Base-by-base conservation (phyloP, 2,329 filamentous ascomycete genomes). In the Xylariales sp. region DNA sequence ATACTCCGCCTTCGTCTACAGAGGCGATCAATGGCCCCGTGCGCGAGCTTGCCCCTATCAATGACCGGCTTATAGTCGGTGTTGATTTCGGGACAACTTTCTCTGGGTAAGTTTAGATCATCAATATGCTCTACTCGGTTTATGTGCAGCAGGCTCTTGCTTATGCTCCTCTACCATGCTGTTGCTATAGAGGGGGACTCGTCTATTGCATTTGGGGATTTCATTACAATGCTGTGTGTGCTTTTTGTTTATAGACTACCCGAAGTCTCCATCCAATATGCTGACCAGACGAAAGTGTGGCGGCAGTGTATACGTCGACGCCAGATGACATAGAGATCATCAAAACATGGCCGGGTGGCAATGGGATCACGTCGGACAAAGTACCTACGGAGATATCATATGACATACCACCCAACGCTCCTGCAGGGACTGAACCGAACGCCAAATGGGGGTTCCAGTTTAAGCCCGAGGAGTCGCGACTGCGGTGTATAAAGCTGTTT, bases 41-140 rank as follows among this genome's bases (percentile, higher is more conserved):
- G 20, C 69, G 77, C 45, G 78, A 80, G 50, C 71, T 74, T 19
- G 64, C 68, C 19, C 66, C 73, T 9, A 58, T 71, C 34, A 73
- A 66, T 49, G 84, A 88, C 56, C 73, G 82, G 41, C 64, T 88
- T 50, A 85, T 89, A 51, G 84, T 90, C 24, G 86, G 85, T 6
- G 79, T 90, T 6, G 86, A 90, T 59, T 90, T 90, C 65, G 86
- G 86, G 11, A 90, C 86, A n/a, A 90, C 86, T 2, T 90, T 87
- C 57, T 87, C 82, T 31, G 85, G 84, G 79, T 84, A 64, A 67
- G 77, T 71, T 21, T 43, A 40, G 25, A 7, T 14, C 24, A 8
- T 27, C 24, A 9, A 10, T 32, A 9, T 16, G 7, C 7, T 32
- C 15, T 16, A 32, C 14, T 32, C 7, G 9, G 15, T 16, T 15